Evolutionary conservation across 257 asterid genomes (phyloP).

Genomic region (Lavandula angustifolia): DNA sequence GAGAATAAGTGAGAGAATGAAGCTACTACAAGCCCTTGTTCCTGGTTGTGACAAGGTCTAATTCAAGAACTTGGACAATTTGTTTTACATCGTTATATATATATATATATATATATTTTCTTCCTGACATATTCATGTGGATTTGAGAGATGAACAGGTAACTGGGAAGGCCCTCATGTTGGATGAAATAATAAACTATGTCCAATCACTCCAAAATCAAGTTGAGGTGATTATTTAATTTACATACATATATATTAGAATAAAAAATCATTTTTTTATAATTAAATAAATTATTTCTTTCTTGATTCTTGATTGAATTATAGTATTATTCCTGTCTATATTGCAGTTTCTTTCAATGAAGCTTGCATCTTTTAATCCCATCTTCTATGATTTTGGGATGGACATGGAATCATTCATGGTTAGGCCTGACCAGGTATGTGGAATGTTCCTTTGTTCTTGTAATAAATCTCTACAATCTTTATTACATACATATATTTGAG

Average conservation of each 20-base stretch:
- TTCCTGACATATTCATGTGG: slow-evolving; percentile 50
- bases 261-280: too few species aligned
- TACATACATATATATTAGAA: not conserved
- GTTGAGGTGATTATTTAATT: slow-evolving; percentile 59
- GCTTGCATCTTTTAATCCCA: slow-evolving; percentile 75
- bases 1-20: slow-evolving; percentile 88
- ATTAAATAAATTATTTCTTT: too few species aligned
- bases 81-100: not conserved
- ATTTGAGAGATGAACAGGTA: slow-evolving; percentile 55
- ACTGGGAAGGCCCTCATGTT: slow-evolving; percentile 95
- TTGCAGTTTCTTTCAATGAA: slow-evolving; percentile 89
- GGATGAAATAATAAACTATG: slow-evolving; percentile 91
- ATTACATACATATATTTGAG: not conserved
- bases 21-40: slow-evolving; percentile 70
- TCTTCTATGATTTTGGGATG: slow-evolving; percentile 66
- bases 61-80: slow-evolving; percentile 22
- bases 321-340: not conserved
- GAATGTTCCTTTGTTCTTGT: slow-evolving; percentile 28
- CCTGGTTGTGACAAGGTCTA: slow-evolving; percentile 90
- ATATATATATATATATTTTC: not conserved
- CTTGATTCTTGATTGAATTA: not conserved
- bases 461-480: not conserved
- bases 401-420: slow-evolving; percentile 65
- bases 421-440: slow-evolving; percentile 62
- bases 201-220: slow-evolving; percentile 86